A percentile compares a stretch with the other conserved stretches of the same genome.
Conservation (phyloP, 2,329 filamentous ascomycete genomes). For the Aspergillus pseudonomiae region DNA sequence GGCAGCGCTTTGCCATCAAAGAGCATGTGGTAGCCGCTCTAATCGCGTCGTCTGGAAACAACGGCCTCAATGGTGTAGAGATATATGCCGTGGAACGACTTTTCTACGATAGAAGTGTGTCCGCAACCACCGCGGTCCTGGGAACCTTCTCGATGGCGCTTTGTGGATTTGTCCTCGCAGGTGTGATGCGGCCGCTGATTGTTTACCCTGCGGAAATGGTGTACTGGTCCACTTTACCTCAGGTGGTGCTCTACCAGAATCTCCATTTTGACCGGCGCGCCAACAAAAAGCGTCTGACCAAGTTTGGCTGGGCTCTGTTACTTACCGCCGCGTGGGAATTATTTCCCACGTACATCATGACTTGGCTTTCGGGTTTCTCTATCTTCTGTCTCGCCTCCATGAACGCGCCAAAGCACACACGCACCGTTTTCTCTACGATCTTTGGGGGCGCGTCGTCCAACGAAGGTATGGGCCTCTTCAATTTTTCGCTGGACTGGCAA, state of each 20-base stretch:
- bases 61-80: conserved; percentile 22
- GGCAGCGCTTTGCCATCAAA: conserved; percentile 24
- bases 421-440: conserved; percentile 19
- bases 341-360: conserved; percentile 30
- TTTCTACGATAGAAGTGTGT: conserved; percentile 23
- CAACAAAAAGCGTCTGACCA: conserved; percentile 31
- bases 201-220: conserved; percentile 40
- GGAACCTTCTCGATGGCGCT: conserved; percentile 33
- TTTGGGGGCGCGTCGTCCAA: conserved; percentile 31
- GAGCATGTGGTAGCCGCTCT: conserved; percentile 22
- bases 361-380: conserved; percentile 28
- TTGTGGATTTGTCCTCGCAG: conserved; percentile 34
- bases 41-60: conserved; percentile 26
- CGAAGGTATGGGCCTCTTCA: conserved; percentile 29
- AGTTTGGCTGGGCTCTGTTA: conserved; percentile 36
- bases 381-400: conserved; percentile 19
- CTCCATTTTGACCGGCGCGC: conserved; percentile 34
- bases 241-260: conserved; percentile 38
- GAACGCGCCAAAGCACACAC: conserved; percentile 11
- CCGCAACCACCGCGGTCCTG: conserved; percentile 30
- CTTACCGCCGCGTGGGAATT: conserved; percentile 25
- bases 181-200: conserved; percentile 32
- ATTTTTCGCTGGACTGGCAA: conserved; percentile 31
- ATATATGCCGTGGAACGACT: conserved; percentile 25
- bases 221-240: conserved; percentile 36